Evolutionary conservation across 768 basidiomycete genomes (phyloP).

Genomic region (Chlorophyllum brunneum): DNA sequence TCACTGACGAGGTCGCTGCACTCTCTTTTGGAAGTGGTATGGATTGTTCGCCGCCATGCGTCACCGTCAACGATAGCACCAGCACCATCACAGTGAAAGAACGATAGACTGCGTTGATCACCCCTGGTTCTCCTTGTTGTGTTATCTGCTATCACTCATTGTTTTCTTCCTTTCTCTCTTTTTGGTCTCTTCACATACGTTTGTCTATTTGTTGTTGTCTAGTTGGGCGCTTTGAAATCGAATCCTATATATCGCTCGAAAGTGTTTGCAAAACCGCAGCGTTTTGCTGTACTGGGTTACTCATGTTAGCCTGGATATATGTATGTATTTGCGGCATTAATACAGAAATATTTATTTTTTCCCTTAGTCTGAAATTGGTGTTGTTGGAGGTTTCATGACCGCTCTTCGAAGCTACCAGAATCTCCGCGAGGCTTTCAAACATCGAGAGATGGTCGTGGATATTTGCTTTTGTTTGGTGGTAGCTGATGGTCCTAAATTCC

Average conservation of each 20-base stretch:
- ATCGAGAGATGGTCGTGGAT: not conserved
- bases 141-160: not conserved
- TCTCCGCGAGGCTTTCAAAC: no score
- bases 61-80: not conserved
- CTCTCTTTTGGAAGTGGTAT: constrained; percentile 25
- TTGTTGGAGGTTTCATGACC: not conserved
- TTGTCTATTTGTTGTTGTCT: constrained; percentile 6
- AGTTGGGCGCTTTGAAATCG: constrained; percentile 2
- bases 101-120: not conserved
- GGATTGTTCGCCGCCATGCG: not conserved
- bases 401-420: no score
- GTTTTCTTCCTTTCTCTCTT: not conserved
- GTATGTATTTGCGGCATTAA: constrained; percentile 4
- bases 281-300: constrained; percentile 1
- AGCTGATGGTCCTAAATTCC: not conserved
- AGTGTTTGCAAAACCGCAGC: not conserved
- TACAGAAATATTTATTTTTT: constrained; percentile 8
- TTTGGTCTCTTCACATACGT: not conserved
- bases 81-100: not conserved
- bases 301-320: not conserved
- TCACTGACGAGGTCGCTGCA: constrained; percentile 33
- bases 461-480: constrained; percentile 7
- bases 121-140: not conserved
- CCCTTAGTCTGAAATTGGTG: not conserved
- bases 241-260: not conserved